Base-by-base conservation (phyloP, 192 early-diverging fungal species). In the Podila verticillata region DNA sequence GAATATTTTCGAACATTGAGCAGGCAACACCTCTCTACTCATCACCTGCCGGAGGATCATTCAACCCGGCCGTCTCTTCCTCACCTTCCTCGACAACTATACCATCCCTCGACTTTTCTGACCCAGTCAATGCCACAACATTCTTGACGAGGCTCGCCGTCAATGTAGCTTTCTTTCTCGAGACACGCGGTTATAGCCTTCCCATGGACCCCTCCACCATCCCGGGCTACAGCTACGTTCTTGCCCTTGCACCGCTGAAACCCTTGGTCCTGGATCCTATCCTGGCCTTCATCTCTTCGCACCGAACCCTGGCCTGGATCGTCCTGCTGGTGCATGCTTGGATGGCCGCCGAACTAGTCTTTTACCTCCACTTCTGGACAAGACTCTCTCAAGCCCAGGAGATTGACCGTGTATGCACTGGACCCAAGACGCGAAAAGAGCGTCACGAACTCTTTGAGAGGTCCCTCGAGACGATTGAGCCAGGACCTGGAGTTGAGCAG, bases 261-360 rank as follows among this genome's bases (percentile, higher is more conserved):
- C 22, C 35, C 7, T 19, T 60, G 10, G 36, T 32, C 19, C 47
- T 77, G 20, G 31, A 65, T 9, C 66, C 67, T 8, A 26, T 59
- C 10, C 35, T 77, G n/a, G 31, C 5, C 10, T 77, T 77, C 58
- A 26, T 70, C 9, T 68, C 67, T 9, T 69, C 62, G n/a, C 74
- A 77, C 17, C 67, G 59, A 29, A 65, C 74, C 12, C 39, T 77
- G 5, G 54, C 74, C 9, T 54, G 29, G 30, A 65, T 77, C 24
- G 30, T 77, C 31, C 48, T 66, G 9, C 17, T 32, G 13, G 44
- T 77, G 29, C 74, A 77, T 32, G 51, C 68, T 3, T 77, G 74
- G 74, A 69, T 77, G 67, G 74, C 67, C 0, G 68, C 74, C 2
- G 74, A 77, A 13, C 12, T 77, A 19, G 68, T 69, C 9, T 77